Conservation (phyloP, 768 basidiomycete genomes). For the Mycena albidolilacea region DNA sequence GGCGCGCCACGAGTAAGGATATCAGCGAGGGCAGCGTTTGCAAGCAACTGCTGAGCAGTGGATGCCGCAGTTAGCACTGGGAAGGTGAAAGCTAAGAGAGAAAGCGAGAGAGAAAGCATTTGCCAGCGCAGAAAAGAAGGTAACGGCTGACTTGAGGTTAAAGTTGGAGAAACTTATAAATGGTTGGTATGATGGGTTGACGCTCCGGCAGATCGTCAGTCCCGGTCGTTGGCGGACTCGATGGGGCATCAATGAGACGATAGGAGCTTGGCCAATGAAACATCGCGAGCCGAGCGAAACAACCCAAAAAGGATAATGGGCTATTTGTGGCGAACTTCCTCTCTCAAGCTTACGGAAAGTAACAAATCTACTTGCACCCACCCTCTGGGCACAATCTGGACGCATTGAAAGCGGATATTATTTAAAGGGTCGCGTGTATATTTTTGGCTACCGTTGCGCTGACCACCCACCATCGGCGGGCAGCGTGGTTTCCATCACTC, state of each 20-base stretch:
- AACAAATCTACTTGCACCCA: too few species aligned
- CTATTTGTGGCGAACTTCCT: too few species aligned
- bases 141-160: neutral
- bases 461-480: too few species aligned
- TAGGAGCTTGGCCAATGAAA: neutral
- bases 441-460: too few species aligned
- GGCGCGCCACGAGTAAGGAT: slow-evolving; percentile 42
- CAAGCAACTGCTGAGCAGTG: slow-evolving; percentile 34
- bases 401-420: too few species aligned
- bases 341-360: too few species aligned
- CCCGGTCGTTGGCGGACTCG: neutral
- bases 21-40: slow-evolving; percentile 35
- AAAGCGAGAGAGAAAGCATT: slow-evolving; percentile 15
- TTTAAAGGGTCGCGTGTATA: too few species aligned
- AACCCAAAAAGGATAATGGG: too few species aligned
- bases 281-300: neutral
- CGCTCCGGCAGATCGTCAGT: neutral
- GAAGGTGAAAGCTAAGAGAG: slow-evolving; percentile 6
- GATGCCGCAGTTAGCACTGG: neutral
- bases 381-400: too few species aligned
- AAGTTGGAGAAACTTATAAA: neutral
- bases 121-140: neutral
- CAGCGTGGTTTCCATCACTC: too few species aligned
- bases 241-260: neutral
- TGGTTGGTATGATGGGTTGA: neutral